Conservation (phyloP, 2,329 filamentous ascomycete species). For the Zopfia rhizophila region DNA sequence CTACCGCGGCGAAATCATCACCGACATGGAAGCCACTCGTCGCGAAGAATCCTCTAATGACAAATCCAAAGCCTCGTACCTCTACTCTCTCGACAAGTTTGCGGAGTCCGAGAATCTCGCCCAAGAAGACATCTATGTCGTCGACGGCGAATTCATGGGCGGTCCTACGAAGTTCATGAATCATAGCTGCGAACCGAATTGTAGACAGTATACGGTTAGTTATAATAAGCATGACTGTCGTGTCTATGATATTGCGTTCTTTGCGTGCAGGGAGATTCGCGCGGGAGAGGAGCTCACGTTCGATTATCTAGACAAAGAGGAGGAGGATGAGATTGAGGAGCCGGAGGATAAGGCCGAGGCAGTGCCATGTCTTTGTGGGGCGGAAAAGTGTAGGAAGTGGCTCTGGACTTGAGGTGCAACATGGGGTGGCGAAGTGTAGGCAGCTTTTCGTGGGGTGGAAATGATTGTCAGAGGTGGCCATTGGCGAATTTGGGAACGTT, state of each 20-base stretch:
- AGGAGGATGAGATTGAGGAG: conserved; percentile 55
- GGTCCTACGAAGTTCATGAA: conserved; percentile 86
- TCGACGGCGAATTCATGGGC: conserved; percentile 78
- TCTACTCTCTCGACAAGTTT: conserved; percentile 87
- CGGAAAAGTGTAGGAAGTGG: conserved; percentile 73
- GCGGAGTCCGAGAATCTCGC: conserved; percentile 66
- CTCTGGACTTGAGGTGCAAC: conserved; percentile 70
- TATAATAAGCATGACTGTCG: conserved; percentile 79
- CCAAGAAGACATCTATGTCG: conserved; percentile 54
- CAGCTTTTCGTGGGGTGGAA: too few relatives aligned
- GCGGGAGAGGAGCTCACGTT: conserved; percentile 79
- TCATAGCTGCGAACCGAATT: conserved; percentile 82
- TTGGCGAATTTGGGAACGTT: too few relatives aligned
- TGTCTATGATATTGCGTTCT: conserved; percentile 81
- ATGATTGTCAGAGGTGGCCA: too few relatives aligned
- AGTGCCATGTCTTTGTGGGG: conserved; percentile 66
- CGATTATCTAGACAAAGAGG: conserved; percentile 77
- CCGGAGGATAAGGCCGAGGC: conserved; percentile 59
- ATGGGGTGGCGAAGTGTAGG: too few relatives aligned
- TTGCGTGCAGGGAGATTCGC: conserved; percentile 73
- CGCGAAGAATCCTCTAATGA: conserved; percentile 66
- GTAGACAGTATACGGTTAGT: conserved; percentile 81
- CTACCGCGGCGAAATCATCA: conserved; percentile 73
- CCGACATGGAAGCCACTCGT: conserved; percentile 67
- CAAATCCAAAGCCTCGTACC: conserved; percentile 77